phyloP scores from a whole-genome alignment of 1,284 basidiomycete species.

The Coniophora puteana region DNA sequence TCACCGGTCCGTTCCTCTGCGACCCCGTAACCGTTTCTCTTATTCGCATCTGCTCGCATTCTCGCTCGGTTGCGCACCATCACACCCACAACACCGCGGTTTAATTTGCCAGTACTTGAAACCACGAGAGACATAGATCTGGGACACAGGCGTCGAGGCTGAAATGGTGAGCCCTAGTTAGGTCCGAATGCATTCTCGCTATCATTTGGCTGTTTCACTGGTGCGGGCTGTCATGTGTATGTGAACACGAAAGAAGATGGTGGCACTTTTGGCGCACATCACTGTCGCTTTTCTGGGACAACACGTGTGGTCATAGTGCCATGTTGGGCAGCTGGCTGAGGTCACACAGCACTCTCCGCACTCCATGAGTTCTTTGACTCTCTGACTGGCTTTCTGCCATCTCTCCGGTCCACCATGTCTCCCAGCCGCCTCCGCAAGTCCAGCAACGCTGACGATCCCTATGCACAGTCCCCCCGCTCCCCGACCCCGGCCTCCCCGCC shows the following conservation, averaged over 20 bases:
- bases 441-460: constrained; percentile 34
- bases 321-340: constrained; percentile 16
- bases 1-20: too few species aligned
- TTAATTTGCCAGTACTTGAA: too few species aligned
- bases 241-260: constrained; percentile 3
- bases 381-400: constrained; percentile 8
- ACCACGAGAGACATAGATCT: too few species aligned
- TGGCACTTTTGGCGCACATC: not conserved
- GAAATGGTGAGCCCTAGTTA: too few species aligned
- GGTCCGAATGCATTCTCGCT: too few species aligned
- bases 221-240: not conserved
- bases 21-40: too few species aligned
- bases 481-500: constrained; percentile 48
- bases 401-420: constrained; percentile 36
- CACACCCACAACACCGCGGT: too few species aligned
- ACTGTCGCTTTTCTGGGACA: too few species aligned
- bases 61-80: too few species aligned
- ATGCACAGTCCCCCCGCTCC: constrained; percentile 41
- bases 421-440: constrained; percentile 44
- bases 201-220: too few species aligned
- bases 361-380: constrained; percentile 25
- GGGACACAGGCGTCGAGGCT: too few species aligned
- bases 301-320: constrained; percentile 24
- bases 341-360: constrained; percentile 6
- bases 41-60: too few species aligned